A percentile compares a stretch with the other conserved stretches of the same genome.
These are phyloP conservation scores for Penicillium mononematosum DNA, from an alignment of 495 filamentous ascomycete species.

Conservation along the genomic window DNA sequence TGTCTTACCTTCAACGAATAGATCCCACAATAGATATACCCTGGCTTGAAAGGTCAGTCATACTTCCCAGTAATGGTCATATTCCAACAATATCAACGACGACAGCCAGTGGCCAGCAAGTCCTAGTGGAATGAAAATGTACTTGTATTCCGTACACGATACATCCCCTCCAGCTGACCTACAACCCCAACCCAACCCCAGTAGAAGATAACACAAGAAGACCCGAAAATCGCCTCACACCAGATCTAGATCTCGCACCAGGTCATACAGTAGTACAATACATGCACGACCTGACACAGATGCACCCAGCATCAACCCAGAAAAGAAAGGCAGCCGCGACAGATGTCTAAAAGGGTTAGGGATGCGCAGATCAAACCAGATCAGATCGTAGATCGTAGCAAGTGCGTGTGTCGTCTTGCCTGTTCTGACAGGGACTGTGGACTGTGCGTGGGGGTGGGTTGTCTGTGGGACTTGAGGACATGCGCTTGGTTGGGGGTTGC, in stretches of 20 bases:
- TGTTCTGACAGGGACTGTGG: neutral
- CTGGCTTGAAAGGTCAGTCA: neutral
- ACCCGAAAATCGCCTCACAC: neutral
- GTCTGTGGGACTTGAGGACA: neutral
- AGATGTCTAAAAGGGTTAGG: neutral
- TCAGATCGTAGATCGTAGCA: neutral
- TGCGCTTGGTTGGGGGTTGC: neutral
- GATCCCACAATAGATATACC: neutral
- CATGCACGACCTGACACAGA: slow-evolving; percentile 1
- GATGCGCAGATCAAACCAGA: neutral
- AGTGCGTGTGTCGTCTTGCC: neutral
- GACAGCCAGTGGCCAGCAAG: too few relatives aligned
- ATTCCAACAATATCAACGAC: neutral
- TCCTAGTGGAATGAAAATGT: neutral
- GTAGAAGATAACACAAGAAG: neutral
- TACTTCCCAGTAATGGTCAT: neutral
- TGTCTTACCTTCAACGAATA: neutral
- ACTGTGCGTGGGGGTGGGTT: neutral
- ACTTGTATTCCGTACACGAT: neutral
- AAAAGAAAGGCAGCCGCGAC: neutral
- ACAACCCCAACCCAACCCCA: too few relatives aligned
- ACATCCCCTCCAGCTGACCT: neutral
- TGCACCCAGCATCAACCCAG: neutral
- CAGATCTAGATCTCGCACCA: neutral
- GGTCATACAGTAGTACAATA: neutral